These are phyloP conservation scores for Geoglossum cookeanum DNA, from an alignment of 2,329 filamentous ascomycete species.

Conservation along the genomic window DNA sequence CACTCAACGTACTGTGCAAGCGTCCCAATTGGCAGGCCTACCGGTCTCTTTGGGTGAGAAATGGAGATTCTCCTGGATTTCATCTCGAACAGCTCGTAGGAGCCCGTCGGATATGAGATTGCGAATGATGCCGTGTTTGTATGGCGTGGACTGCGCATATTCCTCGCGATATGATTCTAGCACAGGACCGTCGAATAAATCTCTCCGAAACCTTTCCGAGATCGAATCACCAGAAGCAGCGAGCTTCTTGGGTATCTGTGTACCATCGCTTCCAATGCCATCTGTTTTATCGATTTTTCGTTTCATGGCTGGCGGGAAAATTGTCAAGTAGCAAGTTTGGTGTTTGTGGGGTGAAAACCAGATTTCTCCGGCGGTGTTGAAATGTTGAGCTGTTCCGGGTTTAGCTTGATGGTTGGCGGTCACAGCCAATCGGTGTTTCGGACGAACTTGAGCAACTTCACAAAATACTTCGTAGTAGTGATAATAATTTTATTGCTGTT, in stretches of 20 bases:
- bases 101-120: constrained; percentile 62
- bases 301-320: background rate
- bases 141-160: constrained; percentile 39
- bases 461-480: too few relatives aligned
- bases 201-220: constrained; percentile 41
- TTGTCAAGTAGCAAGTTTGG: background rate
- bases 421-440: background rate
- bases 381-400: background rate
- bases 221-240: constrained; percentile 15
- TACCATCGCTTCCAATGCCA: background rate
- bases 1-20: background rate
- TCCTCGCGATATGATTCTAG: constrained; percentile 39
- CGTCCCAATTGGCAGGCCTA: background rate
- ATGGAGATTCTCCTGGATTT: constrained; percentile 77
- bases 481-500: too few relatives aligned
- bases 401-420: background rate
- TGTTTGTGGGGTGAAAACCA: background rate
- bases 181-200: constrained; percentile 42
- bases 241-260: background rate
- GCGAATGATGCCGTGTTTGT: constrained; percentile 84
- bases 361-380: background rate
- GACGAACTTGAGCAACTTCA: too few relatives aligned
- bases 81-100: constrained; percentile 67
- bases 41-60: constrained; percentile 92
- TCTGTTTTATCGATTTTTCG: background rate